Percentiles rank a stretch among this genome's conserved stretches.
Evolutionary conservation across 352 stramenopile species (phyloP).

Genomic region (Paralagenidium karlingii): DNA sequence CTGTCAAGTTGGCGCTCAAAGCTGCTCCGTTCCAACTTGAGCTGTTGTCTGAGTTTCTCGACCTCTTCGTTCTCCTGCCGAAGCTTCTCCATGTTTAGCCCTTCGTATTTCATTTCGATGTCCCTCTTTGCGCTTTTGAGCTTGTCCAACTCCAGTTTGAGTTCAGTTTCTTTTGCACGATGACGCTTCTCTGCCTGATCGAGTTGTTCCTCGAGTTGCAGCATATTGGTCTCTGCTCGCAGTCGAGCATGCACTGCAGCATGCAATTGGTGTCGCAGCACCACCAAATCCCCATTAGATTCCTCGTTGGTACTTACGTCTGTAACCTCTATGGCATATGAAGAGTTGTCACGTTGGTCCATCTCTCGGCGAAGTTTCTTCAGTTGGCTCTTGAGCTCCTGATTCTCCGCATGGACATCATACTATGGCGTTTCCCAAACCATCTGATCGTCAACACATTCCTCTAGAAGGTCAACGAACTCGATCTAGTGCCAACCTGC

Average conservation of each 20-base stretch:
- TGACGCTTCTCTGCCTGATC: slow-evolving; percentile 14
- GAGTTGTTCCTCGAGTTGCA: slow-evolving; percentile 51
- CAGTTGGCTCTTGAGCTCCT: slow-evolving; percentile 35
- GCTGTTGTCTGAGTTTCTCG: slow-evolving; percentile 22
- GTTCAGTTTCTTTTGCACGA: slow-evolving; percentile 43
- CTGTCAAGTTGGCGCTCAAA: slow-evolving; percentile 22
- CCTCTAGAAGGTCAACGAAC: too few species aligned
- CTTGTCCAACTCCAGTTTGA: slow-evolving; percentile 56
- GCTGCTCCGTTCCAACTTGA: slow-evolving; percentile 32
- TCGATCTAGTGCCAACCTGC: too few species aligned
- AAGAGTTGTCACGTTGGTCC: slow-evolving; percentile 5
- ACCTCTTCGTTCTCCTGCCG: slow-evolving; percentile 35
- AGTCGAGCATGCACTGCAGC: slow-evolving; percentile 48
- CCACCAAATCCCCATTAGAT: too few species aligned
- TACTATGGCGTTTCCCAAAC: slow-evolving; percentile 19
- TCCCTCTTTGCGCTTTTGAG: slow-evolving; percentile 74
- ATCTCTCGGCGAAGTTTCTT: slow-evolving; percentile 22
- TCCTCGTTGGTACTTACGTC: slow-evolving; percentile 13
- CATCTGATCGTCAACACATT: not conserved
- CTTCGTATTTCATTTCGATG: slow-evolving; percentile 65
- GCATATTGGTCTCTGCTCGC: slow-evolving; percentile 33
- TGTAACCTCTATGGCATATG: not conserved
- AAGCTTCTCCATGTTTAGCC: slow-evolving; percentile 46
- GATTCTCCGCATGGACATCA: slow-evolving; percentile 65
- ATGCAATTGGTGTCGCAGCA: slow-evolving; percentile 15